Base-by-base conservation (phyloP, 164 flowering plant species). In the Pachysandra terminalis region DNA sequence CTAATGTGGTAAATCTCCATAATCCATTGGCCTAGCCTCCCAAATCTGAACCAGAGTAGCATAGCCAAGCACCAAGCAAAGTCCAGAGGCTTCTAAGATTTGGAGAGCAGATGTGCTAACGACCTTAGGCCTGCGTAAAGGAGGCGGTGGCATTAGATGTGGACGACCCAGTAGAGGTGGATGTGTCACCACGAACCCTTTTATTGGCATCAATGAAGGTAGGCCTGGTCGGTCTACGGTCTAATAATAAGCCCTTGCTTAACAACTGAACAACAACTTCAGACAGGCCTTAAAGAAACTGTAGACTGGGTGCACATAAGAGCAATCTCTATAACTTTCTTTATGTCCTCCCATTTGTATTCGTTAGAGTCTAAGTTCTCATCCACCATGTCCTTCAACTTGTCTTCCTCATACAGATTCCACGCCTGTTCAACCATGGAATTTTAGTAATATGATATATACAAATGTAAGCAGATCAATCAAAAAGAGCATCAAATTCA, bases 241-340 rank as follows among this genome's bases (percentile, higher is more conserved):
- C 73, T 3, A 57, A 0, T 21, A 61, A 21, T 21, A 61, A 25
- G 2, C 71, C 66, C 26, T 68, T 77, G 65, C 70, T 78, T 52
- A 59, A 49, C 5, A 82, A 69, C 70, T 76, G 17, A 25, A 65
- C 74, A 8, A 78, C 77, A 3, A 81, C 80, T 69, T 85, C 86
- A n/a, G 88, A 82, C 88, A 85, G 88, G 88, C 68, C 88, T 79
- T n/a, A 51, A 28, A 22, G 81, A 61, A 27, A 69, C 68, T 0
- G 71, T 41, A 12, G 84, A 45, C 59, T 79, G 86, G 37, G 82
- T 82, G 73, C 88, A 85, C 68, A 73, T 21, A 59, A 82, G 66
- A 45, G 78, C 84, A 19, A 85, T 74, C 66, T 78, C 78, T 48
- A 86, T 73, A 23, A 74, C 66, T 63, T 65, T 86, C 68, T 76